Percentiles rank a stretch among this genome's conserved stretches.
phyloP scores from a whole-genome alignment of 345 rosid species.

The Moricandia arvensis region DNA sequence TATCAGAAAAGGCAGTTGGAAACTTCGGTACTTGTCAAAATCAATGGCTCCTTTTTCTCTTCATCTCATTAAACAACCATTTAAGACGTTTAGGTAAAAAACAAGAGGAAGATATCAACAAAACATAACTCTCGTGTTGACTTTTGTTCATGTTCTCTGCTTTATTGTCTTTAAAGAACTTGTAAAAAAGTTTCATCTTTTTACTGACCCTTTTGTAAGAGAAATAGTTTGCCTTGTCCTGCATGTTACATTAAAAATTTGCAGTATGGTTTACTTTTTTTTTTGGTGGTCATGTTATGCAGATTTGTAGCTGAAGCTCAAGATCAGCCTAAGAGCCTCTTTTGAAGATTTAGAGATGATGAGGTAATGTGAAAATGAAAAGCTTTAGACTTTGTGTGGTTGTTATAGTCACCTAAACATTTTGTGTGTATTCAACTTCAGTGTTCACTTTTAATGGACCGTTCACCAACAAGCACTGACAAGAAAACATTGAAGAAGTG shows the following conservation, averaged over 20 bases:
- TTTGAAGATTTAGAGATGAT: not conserved
- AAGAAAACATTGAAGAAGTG: slow-evolving; percentile 90
- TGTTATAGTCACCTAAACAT: too few relatives aligned
- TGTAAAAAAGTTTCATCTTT: not conserved
- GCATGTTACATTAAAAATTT: not conserved
- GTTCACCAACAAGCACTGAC: slow-evolving; percentile 64
- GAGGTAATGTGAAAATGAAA: not conserved
- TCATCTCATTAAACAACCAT: not conserved
- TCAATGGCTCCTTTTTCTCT: not conserved
- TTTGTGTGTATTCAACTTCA: not conserved
- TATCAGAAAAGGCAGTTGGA: not conserved
- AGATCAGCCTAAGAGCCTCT: not conserved
- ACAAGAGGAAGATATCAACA: not conserved
- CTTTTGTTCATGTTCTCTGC: not conserved
- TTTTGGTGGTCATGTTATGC: not conserved
- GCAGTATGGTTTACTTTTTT: not conserved
- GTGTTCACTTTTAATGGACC: slow-evolving; percentile 60
- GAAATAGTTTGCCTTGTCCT: not conserved
- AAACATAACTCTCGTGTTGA: not conserved
- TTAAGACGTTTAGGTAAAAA: not conserved
- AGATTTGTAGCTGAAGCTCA: not conserved
- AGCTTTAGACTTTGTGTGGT: not conserved
- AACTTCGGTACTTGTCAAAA: not conserved
- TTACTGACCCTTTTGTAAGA: not conserved
- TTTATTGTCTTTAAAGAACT: not conserved